These are phyloP conservation scores for Phlegmacium glaucopus DNA, from an alignment of 768 basidiomycete genomes.

Conservation along the genomic window DNA sequence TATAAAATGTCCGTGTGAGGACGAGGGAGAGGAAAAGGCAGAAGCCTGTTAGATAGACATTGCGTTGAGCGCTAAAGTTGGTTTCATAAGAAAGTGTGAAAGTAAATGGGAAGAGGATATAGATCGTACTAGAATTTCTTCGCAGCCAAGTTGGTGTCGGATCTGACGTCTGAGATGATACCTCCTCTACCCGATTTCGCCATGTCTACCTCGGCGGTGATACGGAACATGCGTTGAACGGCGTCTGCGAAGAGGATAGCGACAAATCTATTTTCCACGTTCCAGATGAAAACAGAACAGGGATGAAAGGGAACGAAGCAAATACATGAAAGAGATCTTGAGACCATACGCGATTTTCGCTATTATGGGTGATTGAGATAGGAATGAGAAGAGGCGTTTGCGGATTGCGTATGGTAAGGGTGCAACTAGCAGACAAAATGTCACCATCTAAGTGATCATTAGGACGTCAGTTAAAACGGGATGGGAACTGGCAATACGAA, in stretches of 20 bases:
- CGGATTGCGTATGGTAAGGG: slow-evolving; percentile 79
- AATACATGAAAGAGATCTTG: slow-evolving; percentile 92
- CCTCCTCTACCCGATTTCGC: slow-evolving; percentile 53
- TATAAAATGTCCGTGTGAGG: slow-evolving; percentile 88
- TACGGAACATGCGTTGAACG: slow-evolving; percentile 87
- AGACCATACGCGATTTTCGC: slow-evolving; percentile 88
- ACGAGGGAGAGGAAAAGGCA: slow-evolving; percentile 95
- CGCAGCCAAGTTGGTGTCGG: slow-evolving; percentile 87
- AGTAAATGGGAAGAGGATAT: neutral
- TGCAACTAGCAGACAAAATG: slow-evolving; percentile 80
- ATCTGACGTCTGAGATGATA: slow-evolving; percentile 58
- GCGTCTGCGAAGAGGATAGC: slow-evolving; percentile 88
- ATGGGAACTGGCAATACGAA: slow-evolving; percentile 8
- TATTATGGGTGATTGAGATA: slow-evolving; percentile 63
- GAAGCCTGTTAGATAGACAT: slow-evolving; percentile 90
- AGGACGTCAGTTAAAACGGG: neutral
- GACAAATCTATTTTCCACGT: slow-evolving; percentile 56
- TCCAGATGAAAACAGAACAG: neutral
- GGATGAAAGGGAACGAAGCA: slow-evolving; percentile 16
- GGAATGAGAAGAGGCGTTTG: slow-evolving; percentile 69
- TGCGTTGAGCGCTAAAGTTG: slow-evolving; percentile 69
- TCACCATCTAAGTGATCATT: slow-evolving; percentile 54
- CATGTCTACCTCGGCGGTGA: slow-evolving; percentile 66
- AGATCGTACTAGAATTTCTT: slow-evolving; percentile 85
- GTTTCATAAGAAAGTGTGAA: neutral